phyloP scores from a whole-genome alignment of 768 basidiomycete genomes.

The Suillus brevipes region DNA sequence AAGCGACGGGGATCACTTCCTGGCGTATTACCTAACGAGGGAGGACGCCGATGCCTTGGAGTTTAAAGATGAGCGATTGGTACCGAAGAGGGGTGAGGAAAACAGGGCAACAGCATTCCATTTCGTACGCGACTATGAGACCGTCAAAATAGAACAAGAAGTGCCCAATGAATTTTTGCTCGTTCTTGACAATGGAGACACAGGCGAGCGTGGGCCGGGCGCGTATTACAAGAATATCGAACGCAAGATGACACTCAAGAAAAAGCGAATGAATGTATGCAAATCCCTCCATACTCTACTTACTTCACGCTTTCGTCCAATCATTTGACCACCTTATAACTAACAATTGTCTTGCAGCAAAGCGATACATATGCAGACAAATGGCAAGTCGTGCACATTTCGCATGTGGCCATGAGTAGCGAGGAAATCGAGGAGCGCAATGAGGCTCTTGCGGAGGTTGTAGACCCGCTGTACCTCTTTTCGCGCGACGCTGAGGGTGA shows the following conservation, averaged over 20 bases:
- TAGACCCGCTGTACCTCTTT: conserved; percentile 62
- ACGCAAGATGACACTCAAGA: conserved; percentile 84
- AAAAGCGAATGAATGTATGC: conserved; percentile 77
- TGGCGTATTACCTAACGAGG: conserved; percentile 80
- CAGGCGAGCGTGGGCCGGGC: conserved; percentile 52
- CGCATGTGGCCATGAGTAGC: conserved; percentile 66
- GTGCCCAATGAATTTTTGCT: conserved; percentile 83
- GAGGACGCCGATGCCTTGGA: conserved; percentile 68
- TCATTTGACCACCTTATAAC: conserved; percentile 3
- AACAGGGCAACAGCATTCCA: conserved; percentile 70
- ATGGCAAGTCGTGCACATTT: conserved; percentile 78
- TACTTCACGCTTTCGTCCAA: neutral
- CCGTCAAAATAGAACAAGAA: conserved; percentile 83
- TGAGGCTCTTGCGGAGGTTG: conserved; percentile 75
- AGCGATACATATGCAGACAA: conserved; percentile 78
- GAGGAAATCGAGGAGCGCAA: conserved; percentile 80
- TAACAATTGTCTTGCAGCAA: conserved; percentile 38
- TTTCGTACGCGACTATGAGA: conserved; percentile 83
- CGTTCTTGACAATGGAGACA: conserved; percentile 64
- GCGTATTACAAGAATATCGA: conserved; percentile 90
- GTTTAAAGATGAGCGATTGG: conserved; percentile 60
- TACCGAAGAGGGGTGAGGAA: conserved; percentile 51
- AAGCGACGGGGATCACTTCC: conserved; percentile 84
- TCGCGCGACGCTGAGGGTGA: conserved; percentile 48
- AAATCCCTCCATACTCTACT: neutral